A percentile compares a stretch with the other conserved stretches of the same genome.
Evolutionary conservation across 2,329 filamentous ascomycete genomes (phyloP).

Genomic region (Aspergillus fumigatus): DNA sequence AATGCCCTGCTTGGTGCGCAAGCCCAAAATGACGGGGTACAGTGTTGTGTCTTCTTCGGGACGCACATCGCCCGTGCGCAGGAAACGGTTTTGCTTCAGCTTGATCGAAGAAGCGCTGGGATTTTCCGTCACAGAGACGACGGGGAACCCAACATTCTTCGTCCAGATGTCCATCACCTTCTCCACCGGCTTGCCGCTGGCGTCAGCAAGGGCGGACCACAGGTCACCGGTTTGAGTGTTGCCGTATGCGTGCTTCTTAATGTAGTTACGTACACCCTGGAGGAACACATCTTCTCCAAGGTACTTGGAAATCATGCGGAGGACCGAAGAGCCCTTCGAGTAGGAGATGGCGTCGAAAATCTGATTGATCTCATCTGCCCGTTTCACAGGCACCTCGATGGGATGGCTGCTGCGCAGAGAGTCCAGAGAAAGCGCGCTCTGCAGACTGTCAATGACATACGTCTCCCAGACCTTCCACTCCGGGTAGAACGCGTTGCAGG

Average conservation of each 20-base stretch:
- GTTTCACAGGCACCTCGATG: conserved; percentile 93
- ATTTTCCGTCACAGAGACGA: conserved; percentile 79
- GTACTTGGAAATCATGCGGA: conserved; percentile 96
- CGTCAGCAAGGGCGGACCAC: conserved; percentile 81
- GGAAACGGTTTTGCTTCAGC: conserved; percentile 91
- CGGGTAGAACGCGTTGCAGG: conserved; percentile 89
- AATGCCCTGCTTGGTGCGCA: conserved; percentile 78
- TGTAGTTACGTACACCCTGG: conserved; percentile 82
- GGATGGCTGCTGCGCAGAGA: conserved; percentile 92
- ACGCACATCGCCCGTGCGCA: conserved; percentile 87
- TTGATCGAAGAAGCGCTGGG: conserved; percentile 67
- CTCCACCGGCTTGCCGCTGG: conserved; percentile 85
- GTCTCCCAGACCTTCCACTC: conserved; percentile 98
- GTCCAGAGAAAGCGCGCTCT: conserved; percentile 81
- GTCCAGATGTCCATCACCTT: conserved; percentile 95
- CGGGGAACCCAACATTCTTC: conserved; percentile 90
- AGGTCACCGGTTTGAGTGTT: conserved; percentile 90
- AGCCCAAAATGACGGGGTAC: conserved; percentile 83
- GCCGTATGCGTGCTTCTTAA: conserved; percentile 94
- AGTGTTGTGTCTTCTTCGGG: conserved; percentile 85
- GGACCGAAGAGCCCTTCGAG: conserved; percentile 90
- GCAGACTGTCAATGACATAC: conserved; percentile 89
- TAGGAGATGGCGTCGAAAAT: conserved; percentile 98
- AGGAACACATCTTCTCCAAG: conserved; percentile 90
- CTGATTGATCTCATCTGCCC: conserved; percentile 93